Evolutionary conservation across 2,329 filamentous ascomycete genomes (phyloP).

Genomic region (Alternaria angustiovoidea): DNA sequence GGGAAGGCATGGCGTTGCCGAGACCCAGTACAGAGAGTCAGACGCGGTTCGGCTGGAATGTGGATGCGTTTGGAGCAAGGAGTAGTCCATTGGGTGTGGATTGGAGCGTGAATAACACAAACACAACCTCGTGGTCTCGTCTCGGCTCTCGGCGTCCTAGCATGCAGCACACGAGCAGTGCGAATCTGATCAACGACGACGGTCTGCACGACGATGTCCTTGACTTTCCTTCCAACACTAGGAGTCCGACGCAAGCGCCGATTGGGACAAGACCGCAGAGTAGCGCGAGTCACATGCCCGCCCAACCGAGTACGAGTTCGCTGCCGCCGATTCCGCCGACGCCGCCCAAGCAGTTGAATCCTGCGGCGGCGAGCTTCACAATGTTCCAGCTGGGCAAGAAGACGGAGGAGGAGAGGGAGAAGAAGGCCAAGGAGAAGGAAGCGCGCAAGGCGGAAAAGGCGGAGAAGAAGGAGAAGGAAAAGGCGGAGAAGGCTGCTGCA

Average conservation of each 20-base stretch:
- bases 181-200: constrained; percentile 65
- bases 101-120: constrained; percentile 48
- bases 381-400: constrained; percentile 38
- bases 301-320: constrained; percentile 15
- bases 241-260: constrained; percentile 65
- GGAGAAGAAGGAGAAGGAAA: constrained; percentile 48
- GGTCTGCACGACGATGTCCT: constrained; percentile 56
- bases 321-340: constrained; percentile 53
- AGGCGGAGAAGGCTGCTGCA: constrained; percentile 40
- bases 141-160: constrained; percentile 83
- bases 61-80: constrained; percentile 50
- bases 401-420: constrained; percentile 44
- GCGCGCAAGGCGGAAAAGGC: constrained; percentile 42
- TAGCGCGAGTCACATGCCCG: constrained; percentile 29
- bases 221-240: constrained; percentile 59
- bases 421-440: constrained; percentile 51
- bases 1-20: constrained; percentile 45
- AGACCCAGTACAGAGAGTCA: constrained; percentile 51
- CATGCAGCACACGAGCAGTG: constrained; percentile 75
- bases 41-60: constrained; percentile 49
- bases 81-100: constrained; percentile 55
- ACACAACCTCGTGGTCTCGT: constrained; percentile 69
- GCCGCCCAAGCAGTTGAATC: constrained; percentile 72
- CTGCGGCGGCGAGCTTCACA: constrained; percentile 87
- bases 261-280: constrained; percentile 81